Evolutionary conservation across 148 eudicot genomes (phyloP).

Genomic region (Vaccinium corymbosum): DNA sequence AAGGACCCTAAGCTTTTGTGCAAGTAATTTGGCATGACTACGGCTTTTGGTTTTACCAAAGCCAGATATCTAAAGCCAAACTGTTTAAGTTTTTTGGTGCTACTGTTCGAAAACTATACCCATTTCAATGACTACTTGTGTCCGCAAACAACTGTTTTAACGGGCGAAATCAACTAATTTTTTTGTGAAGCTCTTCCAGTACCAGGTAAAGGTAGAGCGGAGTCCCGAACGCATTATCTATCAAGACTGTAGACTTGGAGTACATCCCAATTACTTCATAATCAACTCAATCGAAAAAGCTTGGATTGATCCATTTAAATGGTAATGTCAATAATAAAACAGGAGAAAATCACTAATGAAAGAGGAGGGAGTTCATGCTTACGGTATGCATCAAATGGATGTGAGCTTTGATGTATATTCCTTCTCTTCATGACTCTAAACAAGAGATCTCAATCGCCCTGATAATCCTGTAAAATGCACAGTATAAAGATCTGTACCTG

Average conservation of each 20-base stretch:
- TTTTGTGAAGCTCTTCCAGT: not conserved
- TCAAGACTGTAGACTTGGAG: not conserved
- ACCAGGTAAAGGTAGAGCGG: not conserved
- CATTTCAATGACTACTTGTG: not conserved
- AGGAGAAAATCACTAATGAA: not conserved
- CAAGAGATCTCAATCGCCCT: not conserved
- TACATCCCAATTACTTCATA: not conserved
- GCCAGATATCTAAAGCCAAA: not conserved
- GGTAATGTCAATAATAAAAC: not conserved
- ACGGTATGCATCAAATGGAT: slow-evolving; percentile 35
- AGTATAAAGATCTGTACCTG: not conserved
- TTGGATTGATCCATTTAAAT: not conserved
- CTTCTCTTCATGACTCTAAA: slow-evolving; percentile 33
- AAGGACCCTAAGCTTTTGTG: not conserved
- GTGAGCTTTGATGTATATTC: slow-evolving; percentile 31
- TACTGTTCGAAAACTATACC: not conserved
- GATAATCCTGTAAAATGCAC: not conserved
- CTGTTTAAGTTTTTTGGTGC: not conserved
- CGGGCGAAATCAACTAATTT: not conserved
- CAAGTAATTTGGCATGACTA: not conserved
- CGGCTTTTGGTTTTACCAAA: not conserved
- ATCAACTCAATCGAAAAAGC: not conserved
- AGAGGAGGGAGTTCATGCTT: slow-evolving; percentile 18
- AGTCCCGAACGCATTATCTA: not conserved
- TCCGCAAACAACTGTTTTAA: not conserved